Percentiles rank a stretch among this genome's conserved stretches.
phyloP scores from a whole-genome alignment of 1,284 basidiomycete genomes.

The Rhizoctonia solani region DNA sequence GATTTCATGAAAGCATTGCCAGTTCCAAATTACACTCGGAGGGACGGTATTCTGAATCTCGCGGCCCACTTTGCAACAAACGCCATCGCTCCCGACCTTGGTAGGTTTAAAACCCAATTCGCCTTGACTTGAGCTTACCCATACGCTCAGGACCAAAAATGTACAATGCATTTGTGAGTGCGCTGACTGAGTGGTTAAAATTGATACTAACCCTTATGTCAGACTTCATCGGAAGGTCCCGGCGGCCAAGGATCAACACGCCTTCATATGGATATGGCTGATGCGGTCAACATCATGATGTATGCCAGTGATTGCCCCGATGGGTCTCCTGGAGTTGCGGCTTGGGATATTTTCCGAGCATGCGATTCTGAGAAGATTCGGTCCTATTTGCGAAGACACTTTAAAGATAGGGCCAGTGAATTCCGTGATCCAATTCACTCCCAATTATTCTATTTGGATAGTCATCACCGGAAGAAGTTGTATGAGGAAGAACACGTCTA shows the following conservation, averaged over 20 bases:
- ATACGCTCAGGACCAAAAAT: slow-evolving; percentile 51
- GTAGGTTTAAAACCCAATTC: slow-evolving; percentile 44
- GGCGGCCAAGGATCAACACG: slow-evolving; percentile 83
- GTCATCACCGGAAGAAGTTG: slow-evolving; percentile 67
- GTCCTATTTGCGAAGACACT: slow-evolving; percentile 64
- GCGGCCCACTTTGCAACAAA: slow-evolving; percentile 86
- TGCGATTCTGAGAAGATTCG: slow-evolving; percentile 82
- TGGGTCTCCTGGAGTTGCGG: slow-evolving; percentile 76
- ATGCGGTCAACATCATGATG: slow-evolving; percentile 92
- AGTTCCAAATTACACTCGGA: slow-evolving; percentile 83
- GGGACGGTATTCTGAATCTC: slow-evolving; percentile 86
- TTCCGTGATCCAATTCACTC: slow-evolving; percentile 86
- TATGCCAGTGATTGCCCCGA: slow-evolving; percentile 65
- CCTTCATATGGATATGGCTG: slow-evolving; percentile 96
- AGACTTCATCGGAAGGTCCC: slow-evolving; percentile 62
- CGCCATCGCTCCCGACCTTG: slow-evolving; percentile 84
- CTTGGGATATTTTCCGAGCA: slow-evolving; percentile 89
- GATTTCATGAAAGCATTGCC: slow-evolving; percentile 86
- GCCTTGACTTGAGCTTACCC: background rate
- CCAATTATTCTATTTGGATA: slow-evolving; percentile 85
- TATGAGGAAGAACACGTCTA: slow-evolving; percentile 69
- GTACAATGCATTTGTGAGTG: slow-evolving; percentile 51
- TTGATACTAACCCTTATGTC: slow-evolving; percentile 52
- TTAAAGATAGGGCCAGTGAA: slow-evolving; percentile 40
- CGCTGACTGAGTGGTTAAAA: background rate